Evolutionary conservation across 306 rosid species (phyloP), one percentile per base, ranked within the genome.

Genomic region (Acacia acuminata): DNA sequence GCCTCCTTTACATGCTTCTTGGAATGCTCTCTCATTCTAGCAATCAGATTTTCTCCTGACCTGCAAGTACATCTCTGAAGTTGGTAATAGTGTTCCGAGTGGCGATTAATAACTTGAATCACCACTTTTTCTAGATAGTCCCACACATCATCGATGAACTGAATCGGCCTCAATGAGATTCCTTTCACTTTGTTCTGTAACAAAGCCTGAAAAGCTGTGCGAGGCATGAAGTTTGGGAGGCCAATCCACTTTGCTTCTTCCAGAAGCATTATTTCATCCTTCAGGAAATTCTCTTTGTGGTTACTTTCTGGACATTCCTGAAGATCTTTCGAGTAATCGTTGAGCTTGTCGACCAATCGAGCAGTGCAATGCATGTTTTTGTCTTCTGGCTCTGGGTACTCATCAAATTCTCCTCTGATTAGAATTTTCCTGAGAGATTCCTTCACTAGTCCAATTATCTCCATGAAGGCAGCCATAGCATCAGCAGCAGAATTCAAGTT

Each of bases 241-340:
- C 91, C 92, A 13, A 92, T 36, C 60, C 27, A 44, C 15, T 82
- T 89, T 0, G 90, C 68, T 55, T 92, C 94, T 8, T 90, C 90
- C 19, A 90, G 32, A 2, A 76, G 77, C 4, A 1, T 19, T 0
- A 92, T 82, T 77, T 87, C 90, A 0, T 85, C 90, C 77, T 24
- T 12, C 2, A 87, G 65, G 64, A 89, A 89, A 42, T 87, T 1
- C 5, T 17, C 30, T 0, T 4, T 36, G 0, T n/a, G 47, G 16
- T 89, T 85, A 45, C 87, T 88, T 25, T 73, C 77, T n/a, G 47
- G 1, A 77, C 50, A 36, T 2, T 11, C 55, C 0, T 76, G 6
- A 40, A 87, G 85, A n/a, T 76, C 70, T 4, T 1, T 11, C 0
- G 88, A 68, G 51, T 36, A 87, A 0, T 60, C 3, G n/a, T 85